phyloP scores from a whole-genome alignment of 371 early-diverging fungal species.

The Globomyces sp. region DNA sequence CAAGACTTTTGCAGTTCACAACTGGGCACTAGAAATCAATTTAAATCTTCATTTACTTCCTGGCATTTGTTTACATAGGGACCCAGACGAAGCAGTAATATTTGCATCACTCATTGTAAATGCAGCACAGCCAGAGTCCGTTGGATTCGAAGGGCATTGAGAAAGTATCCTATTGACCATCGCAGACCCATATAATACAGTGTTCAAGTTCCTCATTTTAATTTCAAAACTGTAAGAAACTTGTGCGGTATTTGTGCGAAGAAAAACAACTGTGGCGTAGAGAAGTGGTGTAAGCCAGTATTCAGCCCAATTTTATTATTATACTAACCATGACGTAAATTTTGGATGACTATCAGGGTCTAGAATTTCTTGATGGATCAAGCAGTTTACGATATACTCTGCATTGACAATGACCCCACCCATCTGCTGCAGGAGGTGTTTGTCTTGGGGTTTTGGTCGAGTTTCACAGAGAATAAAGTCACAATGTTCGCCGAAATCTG shows the following conservation, averaged over 20 bases:
- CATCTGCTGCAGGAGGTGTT: not conserved
- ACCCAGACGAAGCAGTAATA: not conserved
- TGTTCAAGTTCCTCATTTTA: no score
- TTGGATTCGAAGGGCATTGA: conserved; percentile 6
- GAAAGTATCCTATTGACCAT: no score
- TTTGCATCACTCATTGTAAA: not conserved
- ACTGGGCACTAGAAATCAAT: not conserved
- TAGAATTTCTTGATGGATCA: conserved; percentile 6
- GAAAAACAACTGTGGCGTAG: no score
- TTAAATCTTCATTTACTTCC: not conserved
- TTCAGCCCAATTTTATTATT: not conserved
- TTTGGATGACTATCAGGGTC: not conserved
- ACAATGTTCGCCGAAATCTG: not conserved
- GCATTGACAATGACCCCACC: not conserved
- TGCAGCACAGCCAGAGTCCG: conserved; percentile 8
- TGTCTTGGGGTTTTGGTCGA: not conserved
- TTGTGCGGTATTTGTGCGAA: no score
- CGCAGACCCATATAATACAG: not conserved
- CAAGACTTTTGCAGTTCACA: not conserved
- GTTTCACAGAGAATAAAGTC: conserved; percentile 8
- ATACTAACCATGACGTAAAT: not conserved
- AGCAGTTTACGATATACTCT: conserved; percentile 1
- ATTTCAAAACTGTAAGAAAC: no score
- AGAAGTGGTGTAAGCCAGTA: not conserved
- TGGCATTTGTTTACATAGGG: conserved; percentile 12